phyloP scores from a whole-genome alignment of 805 yeast species.

The Metschnikowia hibisci region DNA sequence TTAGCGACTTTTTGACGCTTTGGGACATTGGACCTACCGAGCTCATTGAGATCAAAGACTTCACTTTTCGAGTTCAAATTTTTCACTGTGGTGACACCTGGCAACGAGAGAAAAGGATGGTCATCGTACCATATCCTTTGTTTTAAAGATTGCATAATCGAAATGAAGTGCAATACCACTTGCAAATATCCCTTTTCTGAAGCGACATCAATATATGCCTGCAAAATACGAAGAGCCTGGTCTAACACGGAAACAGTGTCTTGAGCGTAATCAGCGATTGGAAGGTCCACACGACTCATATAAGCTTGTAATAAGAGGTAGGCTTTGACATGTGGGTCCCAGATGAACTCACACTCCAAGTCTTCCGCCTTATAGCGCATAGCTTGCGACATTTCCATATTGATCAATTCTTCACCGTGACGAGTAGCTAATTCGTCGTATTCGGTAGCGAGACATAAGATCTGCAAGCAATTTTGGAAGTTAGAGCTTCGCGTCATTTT shows the following conservation, averaged over 20 bases:
- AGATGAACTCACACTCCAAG: slow-evolving; percentile 57
- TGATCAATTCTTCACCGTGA: slow-evolving; percentile 82
- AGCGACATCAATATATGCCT: slow-evolving; percentile 86
- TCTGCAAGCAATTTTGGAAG: slow-evolving; percentile 60
- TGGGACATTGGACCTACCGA: slow-evolving; percentile 42
- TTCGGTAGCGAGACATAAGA: slow-evolving; percentile 64
- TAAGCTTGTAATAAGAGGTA: slow-evolving; percentile 69
- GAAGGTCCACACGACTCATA: slow-evolving; percentile 69
- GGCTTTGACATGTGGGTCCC: slow-evolving; percentile 86
- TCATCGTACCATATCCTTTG: slow-evolving; percentile 87
- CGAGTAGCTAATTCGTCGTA: slow-evolving; percentile 86
- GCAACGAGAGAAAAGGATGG: slow-evolving; percentile 56
- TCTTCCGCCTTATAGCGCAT: slow-evolving; percentile 60
- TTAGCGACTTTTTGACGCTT: slow-evolving; percentile 34
- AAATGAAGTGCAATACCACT: slow-evolving; percentile 59
- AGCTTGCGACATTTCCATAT: slow-evolving; percentile 49
- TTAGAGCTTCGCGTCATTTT: slow-evolving; percentile 16
- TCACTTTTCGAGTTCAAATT: neutral
- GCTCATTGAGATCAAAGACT: slow-evolving; percentile 28
- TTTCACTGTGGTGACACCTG: slow-evolving; percentile 35
- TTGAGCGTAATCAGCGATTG: slow-evolving; percentile 92
- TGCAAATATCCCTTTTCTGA: slow-evolving; percentile 73
- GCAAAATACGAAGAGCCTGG: slow-evolving; percentile 89
- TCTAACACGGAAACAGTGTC: slow-evolving; percentile 92
- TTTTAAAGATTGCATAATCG: slow-evolving; percentile 79